Percentiles rank a stretch among this genome's conserved stretches.
Conservation (phyloP, 2,329 filamentous ascomycete genomes). For the Aspergillus unguis region DNA sequence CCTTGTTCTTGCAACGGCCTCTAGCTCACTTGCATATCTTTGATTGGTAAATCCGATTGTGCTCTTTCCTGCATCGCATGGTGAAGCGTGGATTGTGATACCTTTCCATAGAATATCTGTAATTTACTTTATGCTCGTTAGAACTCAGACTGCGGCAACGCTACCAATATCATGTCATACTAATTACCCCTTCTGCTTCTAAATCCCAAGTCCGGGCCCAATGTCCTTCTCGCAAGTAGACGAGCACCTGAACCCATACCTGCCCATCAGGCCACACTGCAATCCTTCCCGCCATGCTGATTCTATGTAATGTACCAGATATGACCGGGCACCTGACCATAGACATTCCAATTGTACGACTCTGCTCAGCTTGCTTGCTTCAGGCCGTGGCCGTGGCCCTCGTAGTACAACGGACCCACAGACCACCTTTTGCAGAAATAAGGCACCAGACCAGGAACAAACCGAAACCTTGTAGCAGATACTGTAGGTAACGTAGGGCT, state of each 20-base stretch:
- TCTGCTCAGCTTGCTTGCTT: neutral
- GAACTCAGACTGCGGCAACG: slow-evolving; percentile 4
- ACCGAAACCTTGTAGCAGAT: too few relatives aligned
- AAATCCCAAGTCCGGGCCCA: too few relatives aligned
- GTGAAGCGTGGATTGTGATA: slow-evolving; percentile 9
- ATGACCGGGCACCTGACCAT: slow-evolving; percentile 5
- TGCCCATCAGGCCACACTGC: too few relatives aligned
- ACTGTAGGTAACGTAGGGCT: too few relatives aligned
- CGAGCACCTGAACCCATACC: too few relatives aligned
- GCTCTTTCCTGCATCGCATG: slow-evolving; percentile 6
- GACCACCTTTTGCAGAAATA: too few relatives aligned
- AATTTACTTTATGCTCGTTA: neutral
- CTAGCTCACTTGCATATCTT: neutral
- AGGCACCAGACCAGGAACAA: too few relatives aligned
- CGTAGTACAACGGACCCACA: too few relatives aligned
- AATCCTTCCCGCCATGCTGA: neutral
- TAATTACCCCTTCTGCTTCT: neutral
- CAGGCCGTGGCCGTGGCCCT: neutral
- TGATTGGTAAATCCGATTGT: slow-evolving; percentile 7
- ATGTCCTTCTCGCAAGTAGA: too few relatives aligned
- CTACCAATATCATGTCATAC: neutral
- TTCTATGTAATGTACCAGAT: neutral
- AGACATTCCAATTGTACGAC: neutral
- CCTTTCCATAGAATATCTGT: slow-evolving; percentile 7
- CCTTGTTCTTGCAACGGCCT: slow-evolving; percentile 3